phyloP scores from a whole-genome alignment of 192 early-diverging fungal genomes.

The Chytriomyces confervae region DNA sequence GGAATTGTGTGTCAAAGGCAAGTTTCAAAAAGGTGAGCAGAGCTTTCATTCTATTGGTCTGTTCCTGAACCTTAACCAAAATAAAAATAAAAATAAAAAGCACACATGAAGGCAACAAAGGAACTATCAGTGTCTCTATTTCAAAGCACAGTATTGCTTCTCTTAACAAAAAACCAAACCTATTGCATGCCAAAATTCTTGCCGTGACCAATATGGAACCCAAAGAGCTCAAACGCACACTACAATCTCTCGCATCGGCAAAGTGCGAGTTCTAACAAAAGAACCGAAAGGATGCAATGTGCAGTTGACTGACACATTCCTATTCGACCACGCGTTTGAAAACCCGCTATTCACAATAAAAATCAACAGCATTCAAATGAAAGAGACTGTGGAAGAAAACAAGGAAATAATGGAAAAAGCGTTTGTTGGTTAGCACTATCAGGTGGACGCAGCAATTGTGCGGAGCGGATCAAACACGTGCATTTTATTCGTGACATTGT shows the following conservation, averaged over 20 bases:
- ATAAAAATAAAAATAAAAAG: too few species aligned
- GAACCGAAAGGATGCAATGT: background rate
- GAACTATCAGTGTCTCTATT: conserved; percentile 57
- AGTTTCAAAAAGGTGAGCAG: conserved; percentile 65
- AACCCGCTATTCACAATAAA: conserved; percentile 53
- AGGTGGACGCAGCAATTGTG: conserved; percentile 68
- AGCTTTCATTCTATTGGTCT: conserved; percentile 31
- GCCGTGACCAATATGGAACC: conserved; percentile 73
- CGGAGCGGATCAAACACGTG: too few species aligned
- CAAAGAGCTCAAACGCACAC: conserved; percentile 77
- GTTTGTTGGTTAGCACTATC: conserved; percentile 84
- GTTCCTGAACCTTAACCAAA: conserved; percentile 49
- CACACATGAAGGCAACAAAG: conserved; percentile 49
- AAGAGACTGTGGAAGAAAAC: conserved; percentile 75
- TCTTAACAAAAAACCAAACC: conserved; percentile 63
- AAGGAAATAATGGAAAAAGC: conserved; percentile 82
- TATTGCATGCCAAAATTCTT: conserved; percentile 72
- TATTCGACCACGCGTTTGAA: conserved; percentile 51
- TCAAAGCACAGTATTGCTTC: conserved; percentile 55
- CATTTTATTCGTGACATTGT: too few species aligned
- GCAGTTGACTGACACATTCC: background rate
- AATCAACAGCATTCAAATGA: conserved; percentile 60
- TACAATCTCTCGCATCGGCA: conserved; percentile 87
- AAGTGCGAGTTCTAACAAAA: conserved; percentile 49
- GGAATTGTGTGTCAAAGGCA: conserved; percentile 72